These are phyloP conservation scores for Solanum sejunctum DNA, from an alignment of 257 asterid genomes.

Conservation along the genomic window DNA sequence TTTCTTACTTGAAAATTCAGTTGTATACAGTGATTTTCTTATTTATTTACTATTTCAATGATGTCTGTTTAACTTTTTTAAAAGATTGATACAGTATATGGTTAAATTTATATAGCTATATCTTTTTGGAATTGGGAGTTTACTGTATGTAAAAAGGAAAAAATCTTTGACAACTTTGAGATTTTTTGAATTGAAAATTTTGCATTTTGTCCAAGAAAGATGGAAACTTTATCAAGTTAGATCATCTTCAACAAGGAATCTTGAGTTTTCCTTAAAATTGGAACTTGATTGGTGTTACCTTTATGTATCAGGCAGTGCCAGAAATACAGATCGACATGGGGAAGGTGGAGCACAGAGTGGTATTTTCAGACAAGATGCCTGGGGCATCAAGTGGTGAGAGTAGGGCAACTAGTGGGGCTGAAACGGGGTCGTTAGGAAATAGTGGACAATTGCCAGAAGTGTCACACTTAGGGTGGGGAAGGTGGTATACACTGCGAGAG, in stretches of 20 bases:
- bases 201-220: not conserved
- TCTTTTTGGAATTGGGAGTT: not conserved
- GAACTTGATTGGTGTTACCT: not conserved
- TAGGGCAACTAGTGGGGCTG: constrained; percentile 77
- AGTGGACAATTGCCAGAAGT: constrained; percentile 87
- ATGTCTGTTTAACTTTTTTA: not conserved
- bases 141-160: not conserved
- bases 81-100: not conserved
- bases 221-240: not conserved
- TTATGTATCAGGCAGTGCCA: constrained; percentile 43
- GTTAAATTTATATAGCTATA: not conserved
- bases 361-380: constrained; percentile 53
- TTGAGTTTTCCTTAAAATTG: not conserved
- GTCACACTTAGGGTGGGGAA: constrained; percentile 97
- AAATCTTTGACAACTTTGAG: not conserved
- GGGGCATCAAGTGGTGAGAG: constrained; percentile 96
- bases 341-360: constrained; percentile 89
- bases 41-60: not conserved
- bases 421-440: constrained; percentile 63
- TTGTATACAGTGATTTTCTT: not conserved
- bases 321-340: constrained; percentile 97
- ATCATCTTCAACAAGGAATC: not conserved
- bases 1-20: not conserved
- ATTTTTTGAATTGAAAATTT: not conserved
- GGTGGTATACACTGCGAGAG: constrained; percentile 95